These are phyloP conservation scores for Noccaea caerulescens DNA, from an alignment of 345 rosid genomes.

Conservation along the genomic window DNA sequence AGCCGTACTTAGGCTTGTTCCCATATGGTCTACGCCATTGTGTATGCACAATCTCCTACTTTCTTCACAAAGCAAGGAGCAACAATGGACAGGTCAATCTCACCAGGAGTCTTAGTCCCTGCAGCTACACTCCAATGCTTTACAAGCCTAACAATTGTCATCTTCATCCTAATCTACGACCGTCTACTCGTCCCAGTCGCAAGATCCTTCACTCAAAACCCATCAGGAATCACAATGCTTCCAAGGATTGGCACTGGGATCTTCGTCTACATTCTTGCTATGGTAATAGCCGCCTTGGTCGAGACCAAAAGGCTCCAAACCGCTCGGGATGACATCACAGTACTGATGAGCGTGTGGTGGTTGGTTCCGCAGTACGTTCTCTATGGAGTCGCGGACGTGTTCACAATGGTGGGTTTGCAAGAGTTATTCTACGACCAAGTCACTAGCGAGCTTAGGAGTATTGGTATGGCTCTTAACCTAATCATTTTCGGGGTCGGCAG, in stretches of 20 bases:
- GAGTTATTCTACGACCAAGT: conserved; percentile 60
- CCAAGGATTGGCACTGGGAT: conserved; percentile 46
- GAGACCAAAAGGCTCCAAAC: conserved; percentile 43
- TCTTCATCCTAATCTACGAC: conserved; percentile 57
- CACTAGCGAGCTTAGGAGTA: conserved; percentile 41
- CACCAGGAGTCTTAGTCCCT: conserved; percentile 45
- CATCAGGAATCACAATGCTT: conserved; percentile 46
- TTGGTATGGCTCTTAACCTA: conserved; percentile 40
- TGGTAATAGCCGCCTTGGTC: conserved; percentile 46
- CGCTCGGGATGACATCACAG: conserved; percentile 30
- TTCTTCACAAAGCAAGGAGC: conserved; percentile 64
- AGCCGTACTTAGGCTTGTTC: conserved; percentile 49
- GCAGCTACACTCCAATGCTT: conserved; percentile 59
- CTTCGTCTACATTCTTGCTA: conserved; percentile 27
- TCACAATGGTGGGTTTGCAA: conserved; percentile 45
- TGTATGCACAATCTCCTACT: conserved; percentile 52
- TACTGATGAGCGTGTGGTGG: conserved; percentile 47
- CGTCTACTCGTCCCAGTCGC: conserved; percentile 49
- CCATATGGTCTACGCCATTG: conserved; percentile 59
- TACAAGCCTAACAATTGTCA: conserved; percentile 43
- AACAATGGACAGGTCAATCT: conserved; percentile 52
- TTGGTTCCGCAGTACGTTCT: conserved; percentile 43
- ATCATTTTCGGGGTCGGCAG: conserved; percentile 42
- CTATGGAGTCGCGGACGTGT: conserved; percentile 26
- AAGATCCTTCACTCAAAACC: conserved; percentile 36